A percentile compares a stretch with the other conserved stretches of the same genome.
These are phyloP conservation scores for Alternaria sp. DNA, from an alignment of 2,329 filamentous ascomycete genomes.

Conservation along the genomic window DNA sequence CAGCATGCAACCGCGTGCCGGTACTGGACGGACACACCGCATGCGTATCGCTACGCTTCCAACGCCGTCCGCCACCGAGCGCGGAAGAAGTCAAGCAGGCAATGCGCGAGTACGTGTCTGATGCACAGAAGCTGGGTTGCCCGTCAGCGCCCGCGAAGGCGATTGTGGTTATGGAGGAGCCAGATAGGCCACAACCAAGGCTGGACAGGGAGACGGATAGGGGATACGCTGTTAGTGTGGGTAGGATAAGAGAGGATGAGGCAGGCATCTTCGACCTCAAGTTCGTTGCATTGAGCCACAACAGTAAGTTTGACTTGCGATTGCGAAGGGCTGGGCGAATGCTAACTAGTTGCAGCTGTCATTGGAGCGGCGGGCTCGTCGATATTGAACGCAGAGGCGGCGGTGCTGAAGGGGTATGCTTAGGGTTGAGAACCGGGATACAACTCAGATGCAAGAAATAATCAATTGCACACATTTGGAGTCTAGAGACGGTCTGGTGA, in stretches of 20 bases:
- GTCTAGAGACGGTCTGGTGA: not conserved
- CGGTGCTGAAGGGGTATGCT: slow-evolving; percentile 85
- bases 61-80: slow-evolving; percentile 73
- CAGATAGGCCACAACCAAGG: slow-evolving; percentile 88
- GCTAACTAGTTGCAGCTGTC: slow-evolving; percentile 62
- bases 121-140: slow-evolving; percentile 83
- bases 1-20: slow-evolving; percentile 91
- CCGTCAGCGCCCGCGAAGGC: slow-evolving; percentile 82
- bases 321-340: slow-evolving; percentile 28
- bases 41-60: slow-evolving; percentile 88
- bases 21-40: slow-evolving; percentile 94
- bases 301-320: slow-evolving; percentile 57
- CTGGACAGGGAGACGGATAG: slow-evolving; percentile 84
- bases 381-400: slow-evolving; percentile 92
- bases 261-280: slow-evolving; percentile 92
- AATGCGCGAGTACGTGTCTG: slow-evolving; percentile 78
- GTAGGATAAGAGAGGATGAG: slow-evolving; percentile 83
- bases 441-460: not conserved
- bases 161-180: slow-evolving; percentile 88
- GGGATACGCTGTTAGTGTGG: slow-evolving; percentile 91
- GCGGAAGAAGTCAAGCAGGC: slow-evolving; percentile 79
- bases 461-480: not conserved
- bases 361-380: slow-evolving; percentile 96
- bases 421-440: slow-evolving; percentile 8
- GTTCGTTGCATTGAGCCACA: slow-evolving; percentile 91